These are phyloP conservation scores for Litsea cubeba DNA, from an alignment of 164 flowering plant species.

Conservation along the genomic window DNA sequence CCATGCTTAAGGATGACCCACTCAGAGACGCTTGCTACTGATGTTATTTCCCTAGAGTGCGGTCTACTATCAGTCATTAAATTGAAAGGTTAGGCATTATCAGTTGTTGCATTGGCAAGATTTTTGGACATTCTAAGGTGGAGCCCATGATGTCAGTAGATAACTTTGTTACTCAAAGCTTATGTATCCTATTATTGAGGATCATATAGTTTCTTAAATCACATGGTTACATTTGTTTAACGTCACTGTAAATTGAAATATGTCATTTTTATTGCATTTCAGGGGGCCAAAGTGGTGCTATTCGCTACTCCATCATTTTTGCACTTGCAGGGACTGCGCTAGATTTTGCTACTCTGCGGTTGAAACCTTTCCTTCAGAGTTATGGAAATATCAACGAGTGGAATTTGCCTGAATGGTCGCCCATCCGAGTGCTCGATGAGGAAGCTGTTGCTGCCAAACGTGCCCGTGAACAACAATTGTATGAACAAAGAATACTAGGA, in stretches of 20 bases:
- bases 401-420: slow-evolving; percentile 84
- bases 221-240: too few relatives aligned
- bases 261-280: slow-evolving; percentile 8
- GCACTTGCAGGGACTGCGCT: slow-evolving; percentile 63
- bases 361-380: slow-evolving; percentile 32
- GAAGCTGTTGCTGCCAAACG: slow-evolving; percentile 81
- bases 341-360: slow-evolving; percentile 50
- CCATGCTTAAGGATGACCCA: not conserved
- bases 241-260: not conserved
- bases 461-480: slow-evolving; percentile 60
- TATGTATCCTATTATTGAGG: not conserved
- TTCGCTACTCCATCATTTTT: slow-evolving; percentile 62
- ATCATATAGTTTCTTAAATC: too few relatives aligned
- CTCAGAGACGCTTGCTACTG: not conserved
- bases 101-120: too few relatives aligned
- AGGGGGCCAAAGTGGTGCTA: slow-evolving; percentile 79
- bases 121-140: not conserved
- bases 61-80: not conserved
- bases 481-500: slow-evolving; percentile 34
- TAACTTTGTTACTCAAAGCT: not conserved
- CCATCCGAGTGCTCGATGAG: slow-evolving; percentile 83
- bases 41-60: not conserved
- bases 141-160: not conserved
- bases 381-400: slow-evolving; percentile 31
- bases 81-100: not conserved